A percentile compares a stretch with the other conserved stretches of the same genome.
These are phyloP conservation scores for Naganishia kalamii DNA, from an alignment of 768 basidiomycete species.

Conservation along the genomic window DNA sequence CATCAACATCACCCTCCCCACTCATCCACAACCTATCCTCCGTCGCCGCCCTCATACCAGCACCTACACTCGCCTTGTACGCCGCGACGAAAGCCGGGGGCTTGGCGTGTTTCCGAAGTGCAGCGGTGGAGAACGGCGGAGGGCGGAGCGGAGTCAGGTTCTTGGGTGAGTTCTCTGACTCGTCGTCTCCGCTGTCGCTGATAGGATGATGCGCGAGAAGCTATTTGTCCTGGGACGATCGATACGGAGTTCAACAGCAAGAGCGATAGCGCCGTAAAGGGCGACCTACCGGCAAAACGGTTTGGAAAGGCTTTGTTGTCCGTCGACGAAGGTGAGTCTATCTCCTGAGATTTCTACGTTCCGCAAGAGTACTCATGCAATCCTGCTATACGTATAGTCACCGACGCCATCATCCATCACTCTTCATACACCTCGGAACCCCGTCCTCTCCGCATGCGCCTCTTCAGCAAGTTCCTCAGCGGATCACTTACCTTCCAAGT, in stretches of 20 bases:
- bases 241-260: slow-evolving; percentile 43
- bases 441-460: not conserved
- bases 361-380: no score
- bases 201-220: slow-evolving; percentile 25
- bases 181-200: not conserved
- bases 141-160: slow-evolving; percentile 41
- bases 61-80: slow-evolving; percentile 80
- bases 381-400: slow-evolving; percentile 6
- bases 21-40: slow-evolving; percentile 74
- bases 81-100: slow-evolving; percentile 63
- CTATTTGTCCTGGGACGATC: slow-evolving; percentile 43
- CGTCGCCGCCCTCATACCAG: slow-evolving; percentile 69
- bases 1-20: slow-evolving; percentile 59
- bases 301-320: slow-evolving; percentile 14
- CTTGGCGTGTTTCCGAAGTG: slow-evolving; percentile 49
- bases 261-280: slow-evolving; percentile 28
- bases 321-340: slow-evolving; percentile 22
- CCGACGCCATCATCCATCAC: slow-evolving; percentile 24
- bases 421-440: slow-evolving; percentile 14
- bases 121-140: slow-evolving; percentile 36
- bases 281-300: slow-evolving; percentile 13
- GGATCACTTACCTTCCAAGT: slow-evolving; percentile 7
- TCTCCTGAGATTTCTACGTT: no score
- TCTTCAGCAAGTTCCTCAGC: slow-evolving; percentile 9
- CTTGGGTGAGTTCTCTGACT: slow-evolving; percentile 36